Conservation (phyloP, 768 basidiomycete genomes). For the Cubamyces sp. region DNA sequence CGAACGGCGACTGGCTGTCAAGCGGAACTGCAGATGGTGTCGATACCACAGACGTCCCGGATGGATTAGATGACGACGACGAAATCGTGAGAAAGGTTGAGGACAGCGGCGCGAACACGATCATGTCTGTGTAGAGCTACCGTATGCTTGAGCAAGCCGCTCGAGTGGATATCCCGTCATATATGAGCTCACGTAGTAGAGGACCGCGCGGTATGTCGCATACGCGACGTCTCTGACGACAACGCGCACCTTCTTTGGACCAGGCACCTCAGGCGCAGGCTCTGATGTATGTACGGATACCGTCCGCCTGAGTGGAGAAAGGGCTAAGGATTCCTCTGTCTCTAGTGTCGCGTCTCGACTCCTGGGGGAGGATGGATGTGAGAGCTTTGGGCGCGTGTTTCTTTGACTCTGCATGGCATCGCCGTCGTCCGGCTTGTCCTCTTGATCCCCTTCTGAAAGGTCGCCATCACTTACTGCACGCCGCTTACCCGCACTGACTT, state of each 20-base stretch:
- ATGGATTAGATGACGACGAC: constrained; percentile 21
- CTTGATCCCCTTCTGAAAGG: constrained; percentile 21
- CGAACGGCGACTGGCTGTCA: constrained; percentile 41
- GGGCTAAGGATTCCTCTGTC: background rate
- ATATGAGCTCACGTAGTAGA: constrained; percentile 67
- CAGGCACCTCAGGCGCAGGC: constrained; percentile 29
- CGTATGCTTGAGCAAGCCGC: background rate
- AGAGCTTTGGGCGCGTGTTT: constrained; percentile 39
- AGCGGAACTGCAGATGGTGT: constrained; percentile 31
- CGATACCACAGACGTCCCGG: constrained; percentile 13
- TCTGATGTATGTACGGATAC: background rate
- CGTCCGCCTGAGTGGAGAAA: background rate
- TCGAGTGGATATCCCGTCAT: background rate
- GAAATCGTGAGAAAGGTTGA: constrained; percentile 57
- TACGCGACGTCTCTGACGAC: constrained; percentile 63
- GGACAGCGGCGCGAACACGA: constrained; percentile 82
- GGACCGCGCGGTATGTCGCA: constrained; percentile 62
- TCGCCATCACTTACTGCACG: constrained; percentile 10
- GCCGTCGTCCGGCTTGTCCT: constrained; percentile 43
- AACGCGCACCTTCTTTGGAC: constrained; percentile 57
- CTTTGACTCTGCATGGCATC: constrained; percentile 30
- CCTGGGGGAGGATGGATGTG: constrained; percentile 47
- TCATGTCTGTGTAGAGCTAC: constrained; percentile 84
- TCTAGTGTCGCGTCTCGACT: constrained; percentile 24
- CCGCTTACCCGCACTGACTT: constrained; percentile 1